Evolutionary conservation across 2,329 filamentous ascomycete genomes (phyloP).

Genomic region (Cladophialophora bantiana): DNA sequence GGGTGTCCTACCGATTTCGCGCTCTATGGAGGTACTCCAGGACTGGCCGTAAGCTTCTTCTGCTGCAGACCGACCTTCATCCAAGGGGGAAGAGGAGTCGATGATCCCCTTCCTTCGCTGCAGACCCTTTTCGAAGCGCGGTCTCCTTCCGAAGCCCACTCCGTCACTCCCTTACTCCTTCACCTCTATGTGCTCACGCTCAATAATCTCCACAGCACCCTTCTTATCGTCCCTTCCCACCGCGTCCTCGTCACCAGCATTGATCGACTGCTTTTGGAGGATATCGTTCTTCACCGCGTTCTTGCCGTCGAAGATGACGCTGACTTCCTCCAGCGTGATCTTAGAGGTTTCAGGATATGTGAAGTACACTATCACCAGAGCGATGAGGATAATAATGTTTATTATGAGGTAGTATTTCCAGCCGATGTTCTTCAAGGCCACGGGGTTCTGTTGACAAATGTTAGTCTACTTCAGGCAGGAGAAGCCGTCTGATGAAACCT

Average conservation of each 20-base stretch:
- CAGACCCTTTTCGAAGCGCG: no score
- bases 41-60: no score
- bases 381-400: constrained; percentile 49
- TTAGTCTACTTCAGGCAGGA: not conserved
- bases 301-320: constrained; percentile 25
- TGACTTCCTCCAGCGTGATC: constrained; percentile 24
- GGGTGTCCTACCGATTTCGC: no score
- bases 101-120: not conserved
- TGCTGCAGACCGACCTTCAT: no score
- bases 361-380: constrained; percentile 43
- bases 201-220: constrained; percentile 20
- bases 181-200: constrained; percentile 17
- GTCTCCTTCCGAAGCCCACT: no score
- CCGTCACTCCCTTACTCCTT: not conserved
- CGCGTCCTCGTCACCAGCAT: constrained; percentile 24
- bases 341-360: constrained; percentile 43
- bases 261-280: constrained; percentile 21
- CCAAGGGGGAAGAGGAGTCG: no score
- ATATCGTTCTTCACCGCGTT: constrained; percentile 27
- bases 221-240: constrained; percentile 16
- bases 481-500: not conserved
- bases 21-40: no score
- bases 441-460: constrained; percentile 40
- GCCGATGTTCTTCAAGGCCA: constrained; percentile 54
- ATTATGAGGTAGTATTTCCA: constrained; percentile 56